Base-by-base conservation (phyloP, 805 yeast species). In the Candida montana region DNA sequence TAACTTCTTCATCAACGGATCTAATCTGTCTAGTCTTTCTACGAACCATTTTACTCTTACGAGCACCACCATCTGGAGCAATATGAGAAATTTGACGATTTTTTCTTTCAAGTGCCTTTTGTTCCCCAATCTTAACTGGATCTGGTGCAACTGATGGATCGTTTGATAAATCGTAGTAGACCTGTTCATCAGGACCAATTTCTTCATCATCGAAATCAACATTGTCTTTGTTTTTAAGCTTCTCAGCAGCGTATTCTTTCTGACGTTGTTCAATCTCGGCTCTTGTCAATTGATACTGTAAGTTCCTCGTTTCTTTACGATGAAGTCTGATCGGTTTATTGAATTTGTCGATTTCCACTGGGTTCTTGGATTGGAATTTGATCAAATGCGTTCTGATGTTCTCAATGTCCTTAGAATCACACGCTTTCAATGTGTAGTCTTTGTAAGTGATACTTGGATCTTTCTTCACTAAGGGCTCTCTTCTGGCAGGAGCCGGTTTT, bases 11-110 rank as follows among this genome's bases (percentile, higher is more conserved):
- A 55, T 88, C 88, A 59, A 87, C 78, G 21, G 82, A 75, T 51
- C 75, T 80, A 16, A 88, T 77, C 61, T 90, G 96, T 54, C 90
- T 76, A 2, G 97, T 89, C 59, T 89, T 89, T 50, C 85, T 76
- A 58, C 82, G 83, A 56, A 81, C 39, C 59, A 73, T 75, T 44
- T 77, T 75, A 33, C 73, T 71, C 52, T 74, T 79, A 48, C 93
- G 71, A 2, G 93, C 95, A 20, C 93, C 93, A 17, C 95, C 95
- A 61, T 87, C 95, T 2, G 96, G 96, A 0, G 95, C 95, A 33
- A 88, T 88, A 47, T 79, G 79, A n/a, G 83, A 73, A 64, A 64
- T 54, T 27, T 65, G 67, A 42, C 65, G 53, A 12, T 48, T 51
- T 46, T 48, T 47, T 31, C 59, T 62, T 31, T 63, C 69, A 29